Evolutionary conservation across 495 filamentous ascomycete species (phyloP).

Genomic region (Bacidia rubella): DNA sequence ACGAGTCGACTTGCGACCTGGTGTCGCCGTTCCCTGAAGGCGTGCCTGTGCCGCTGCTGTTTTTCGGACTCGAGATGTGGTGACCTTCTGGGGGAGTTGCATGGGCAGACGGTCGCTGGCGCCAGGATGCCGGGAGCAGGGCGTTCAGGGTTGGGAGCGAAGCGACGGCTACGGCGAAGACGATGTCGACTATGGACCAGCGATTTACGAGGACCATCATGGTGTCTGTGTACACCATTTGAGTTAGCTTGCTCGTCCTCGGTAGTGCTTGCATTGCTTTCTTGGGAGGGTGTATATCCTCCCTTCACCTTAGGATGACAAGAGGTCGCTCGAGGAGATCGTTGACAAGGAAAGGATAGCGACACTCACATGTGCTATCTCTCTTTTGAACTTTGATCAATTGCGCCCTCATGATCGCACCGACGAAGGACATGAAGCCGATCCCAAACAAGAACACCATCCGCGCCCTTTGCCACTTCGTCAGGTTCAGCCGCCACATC

Average conservation of each 20-base stretch:
- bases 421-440: conserved; percentile 13
- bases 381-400: not conserved
- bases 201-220: not conserved
- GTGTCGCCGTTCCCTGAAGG: not conserved
- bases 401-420: conserved; percentile 9
- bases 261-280: too few species aligned
- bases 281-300: too few species aligned
- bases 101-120: too few species aligned
- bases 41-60: too few species aligned
- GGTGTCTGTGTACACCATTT: not conserved
- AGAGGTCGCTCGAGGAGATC: not conserved
- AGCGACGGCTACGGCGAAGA: conserved; percentile 14
- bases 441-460: conserved; percentile 14
- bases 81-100: too few species aligned
- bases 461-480: conserved; percentile 8
- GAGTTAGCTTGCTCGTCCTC: not conserved
- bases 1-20: too few species aligned
- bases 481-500: conserved; percentile 15
- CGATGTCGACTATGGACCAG: conserved; percentile 16
- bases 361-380: not conserved
- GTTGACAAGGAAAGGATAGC: not conserved
- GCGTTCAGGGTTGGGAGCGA: conserved; percentile 14
- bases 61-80: too few species aligned
- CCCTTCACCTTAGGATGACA: too few species aligned
- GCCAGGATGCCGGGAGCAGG: conserved; percentile 3